phyloP scores from a whole-genome alignment of 1,284 basidiomycete species.

The Moniliophthora roreri region DNA sequence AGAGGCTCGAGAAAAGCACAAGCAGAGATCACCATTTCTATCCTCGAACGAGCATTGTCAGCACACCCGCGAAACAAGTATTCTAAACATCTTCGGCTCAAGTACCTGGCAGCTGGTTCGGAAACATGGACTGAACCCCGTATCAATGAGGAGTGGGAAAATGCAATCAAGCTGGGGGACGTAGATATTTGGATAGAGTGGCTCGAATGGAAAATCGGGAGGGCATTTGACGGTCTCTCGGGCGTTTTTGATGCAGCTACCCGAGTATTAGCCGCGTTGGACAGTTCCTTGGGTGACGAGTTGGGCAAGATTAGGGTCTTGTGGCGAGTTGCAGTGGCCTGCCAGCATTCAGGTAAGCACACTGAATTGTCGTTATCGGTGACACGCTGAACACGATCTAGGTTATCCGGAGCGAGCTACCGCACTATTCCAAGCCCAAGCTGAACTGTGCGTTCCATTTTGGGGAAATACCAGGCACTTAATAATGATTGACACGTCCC shows the following conservation, averaged over 20 bases:
- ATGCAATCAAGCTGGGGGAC: slow-evolving; percentile 51
- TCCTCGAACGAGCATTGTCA: slow-evolving; percentile 64
- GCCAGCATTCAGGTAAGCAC: slow-evolving; percentile 74
- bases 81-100: slow-evolving; percentile 55
- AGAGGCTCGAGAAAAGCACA: slow-evolving; percentile 67
- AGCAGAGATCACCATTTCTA: slow-evolving; percentile 67
- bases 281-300: slow-evolving; percentile 43
- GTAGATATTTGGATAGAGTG: slow-evolving; percentile 69
- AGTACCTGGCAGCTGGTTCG: slow-evolving; percentile 69
- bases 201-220: slow-evolving; percentile 71
- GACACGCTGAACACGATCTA: slow-evolving; percentile 24
- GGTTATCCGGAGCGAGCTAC: slow-evolving; percentile 65
- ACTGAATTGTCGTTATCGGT: slow-evolving; percentile 2
- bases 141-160: slow-evolving; percentile 69
- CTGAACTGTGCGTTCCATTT: slow-evolving; percentile 59
- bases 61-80: slow-evolving; percentile 50
- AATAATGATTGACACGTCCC: slow-evolving; percentile 13
- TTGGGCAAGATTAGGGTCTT: slow-evolving; percentile 61
- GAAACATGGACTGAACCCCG: slow-evolving; percentile 63
- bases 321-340: slow-evolving; percentile 68
- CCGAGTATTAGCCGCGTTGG: slow-evolving; percentile 41
- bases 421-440: slow-evolving; percentile 76
- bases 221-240: slow-evolving; percentile 42
- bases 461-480: slow-evolving; percentile 7
- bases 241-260: slow-evolving; percentile 51